A percentile compares a stretch with the other conserved stretches of the same genome.
Conservation (phyloP, 139 green algal genomes). For the Tetradesmus obliquus region DNA sequence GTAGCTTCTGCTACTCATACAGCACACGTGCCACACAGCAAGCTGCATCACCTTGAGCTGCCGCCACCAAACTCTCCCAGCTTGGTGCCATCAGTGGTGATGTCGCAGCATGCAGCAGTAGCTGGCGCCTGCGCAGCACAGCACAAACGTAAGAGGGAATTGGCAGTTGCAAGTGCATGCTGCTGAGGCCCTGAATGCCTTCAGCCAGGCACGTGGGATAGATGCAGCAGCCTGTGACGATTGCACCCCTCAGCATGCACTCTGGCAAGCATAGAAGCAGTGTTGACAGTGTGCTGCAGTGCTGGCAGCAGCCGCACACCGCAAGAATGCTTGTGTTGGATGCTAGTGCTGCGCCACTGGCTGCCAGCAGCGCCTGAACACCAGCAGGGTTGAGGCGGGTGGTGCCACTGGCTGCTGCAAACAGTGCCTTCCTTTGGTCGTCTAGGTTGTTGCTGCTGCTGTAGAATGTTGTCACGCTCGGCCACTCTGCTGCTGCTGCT, state of each 20-base stretch:
- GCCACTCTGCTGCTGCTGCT: neutral
- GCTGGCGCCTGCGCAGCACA: neutral
- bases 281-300: no score
- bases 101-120: conserved; percentile 12
- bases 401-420: neutral
- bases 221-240: no score
- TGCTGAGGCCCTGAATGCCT: no score
- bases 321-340: no score
- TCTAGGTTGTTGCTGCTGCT: neutral
- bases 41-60: neutral
- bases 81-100: neutral
- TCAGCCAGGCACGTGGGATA: no score
- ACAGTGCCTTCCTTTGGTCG: neutral
- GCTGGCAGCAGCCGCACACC: no score
- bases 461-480: neutral
- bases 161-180: neutral
- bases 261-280: no score
- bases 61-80: neutral
- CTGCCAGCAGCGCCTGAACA: neutral
- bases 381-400: neutral
- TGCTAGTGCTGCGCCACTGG: neutral
- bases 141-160: neutral
- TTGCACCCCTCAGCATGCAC: no score
- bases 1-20: neutral
- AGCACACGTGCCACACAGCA: neutral